Percentiles rank a stretch among this genome's conserved stretches.
Conservation (phyloP, 192 early-diverging fungal species). For the Helicostylum pulchrum region DNA sequence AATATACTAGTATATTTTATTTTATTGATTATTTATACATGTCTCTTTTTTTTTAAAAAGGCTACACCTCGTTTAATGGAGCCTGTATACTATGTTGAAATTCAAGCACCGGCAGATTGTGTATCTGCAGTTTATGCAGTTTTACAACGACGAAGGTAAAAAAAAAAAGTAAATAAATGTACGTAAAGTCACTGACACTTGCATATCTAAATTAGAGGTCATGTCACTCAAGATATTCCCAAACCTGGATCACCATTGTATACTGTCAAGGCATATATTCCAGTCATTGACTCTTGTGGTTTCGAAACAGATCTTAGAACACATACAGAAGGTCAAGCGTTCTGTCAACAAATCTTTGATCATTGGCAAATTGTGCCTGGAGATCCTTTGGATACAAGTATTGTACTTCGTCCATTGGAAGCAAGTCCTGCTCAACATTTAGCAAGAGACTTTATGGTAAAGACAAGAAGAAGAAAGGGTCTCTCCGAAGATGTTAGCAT, state of each 20-base stretch:
- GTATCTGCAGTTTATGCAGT: constrained; percentile 94
- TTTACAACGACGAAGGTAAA: constrained; percentile 73
- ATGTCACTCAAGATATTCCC: constrained; percentile 92
- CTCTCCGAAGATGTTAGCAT: constrained; percentile 78
- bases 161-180: neutral
- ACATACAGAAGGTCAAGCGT: constrained; percentile 95
- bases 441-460: constrained; percentile 98
- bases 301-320: constrained; percentile 97
- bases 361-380: constrained; percentile 98
- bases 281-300: constrained; percentile 93
- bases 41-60: too few species aligned
- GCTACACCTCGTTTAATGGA: constrained; percentile 97
- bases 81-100: constrained; percentile 93
- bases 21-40: neutral
- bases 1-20: neutral
- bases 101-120: constrained; percentile 95
- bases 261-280: constrained; percentile 90
- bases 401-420: constrained; percentile 87
- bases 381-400: constrained; percentile 88
- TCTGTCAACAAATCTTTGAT: constrained; percentile 97
- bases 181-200: neutral
- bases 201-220: constrained; percentile 62
- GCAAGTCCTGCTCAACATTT: constrained; percentile 83
- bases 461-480: constrained; percentile 93
- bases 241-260: constrained; percentile 94